These are phyloP conservation scores for Arctostaphylos glauca DNA, from an alignment of 148 eudicot genomes.

Conservation along the genomic window DNA sequence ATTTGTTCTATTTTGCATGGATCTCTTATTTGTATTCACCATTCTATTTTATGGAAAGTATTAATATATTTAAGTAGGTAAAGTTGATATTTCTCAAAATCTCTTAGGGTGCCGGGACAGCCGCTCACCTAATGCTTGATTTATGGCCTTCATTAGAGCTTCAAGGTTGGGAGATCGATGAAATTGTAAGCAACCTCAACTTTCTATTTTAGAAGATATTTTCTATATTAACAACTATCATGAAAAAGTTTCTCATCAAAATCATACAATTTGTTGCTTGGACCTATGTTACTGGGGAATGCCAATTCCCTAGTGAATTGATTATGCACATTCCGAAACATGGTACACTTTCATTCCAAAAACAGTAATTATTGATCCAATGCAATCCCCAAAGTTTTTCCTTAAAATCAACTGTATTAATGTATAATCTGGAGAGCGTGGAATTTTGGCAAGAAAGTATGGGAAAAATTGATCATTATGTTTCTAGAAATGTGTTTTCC, in stretches of 20 bases:
- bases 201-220: background rate
- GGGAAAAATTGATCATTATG: too few relatives aligned
- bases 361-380: too few relatives aligned
- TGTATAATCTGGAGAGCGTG: too few relatives aligned
- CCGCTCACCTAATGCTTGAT: constrained; percentile 66
- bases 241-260: background rate
- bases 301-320: too few relatives aligned
- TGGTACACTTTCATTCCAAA: too few relatives aligned
- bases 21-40: constrained; percentile 6
- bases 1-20: background rate
- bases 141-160: constrained; percentile 69
- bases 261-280: background rate
- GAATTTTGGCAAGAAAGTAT: too few relatives aligned
- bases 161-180: constrained; percentile 92
- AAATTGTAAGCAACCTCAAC: constrained; percentile 37
- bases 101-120: constrained; percentile 83
- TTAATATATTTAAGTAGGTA: background rate
- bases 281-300: too few relatives aligned
- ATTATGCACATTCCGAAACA: too few relatives aligned
- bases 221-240: background rate
- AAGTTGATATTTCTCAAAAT: constrained; percentile 7
- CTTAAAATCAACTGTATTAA: too few relatives aligned
- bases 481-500: too few relatives aligned
- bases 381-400: too few relatives aligned
- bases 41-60: constrained; percentile 8